A percentile compares a stretch with the other conserved stretches of the same genome.
Evolutionary conservation across 306 rosid species (phyloP).

Genomic region (Myrica gale): DNA sequence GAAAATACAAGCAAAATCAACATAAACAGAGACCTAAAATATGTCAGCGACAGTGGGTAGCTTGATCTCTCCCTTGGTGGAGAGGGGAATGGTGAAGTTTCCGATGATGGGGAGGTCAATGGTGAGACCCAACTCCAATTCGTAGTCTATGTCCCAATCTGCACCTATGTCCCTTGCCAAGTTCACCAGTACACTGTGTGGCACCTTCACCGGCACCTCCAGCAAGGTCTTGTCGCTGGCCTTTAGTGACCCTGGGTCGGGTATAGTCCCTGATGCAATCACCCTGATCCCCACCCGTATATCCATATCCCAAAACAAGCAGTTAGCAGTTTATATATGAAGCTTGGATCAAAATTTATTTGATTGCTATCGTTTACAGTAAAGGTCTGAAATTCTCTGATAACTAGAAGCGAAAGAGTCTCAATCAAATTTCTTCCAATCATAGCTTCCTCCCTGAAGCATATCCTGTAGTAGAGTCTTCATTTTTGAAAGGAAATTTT

Average conservation of each 20-base stretch:
- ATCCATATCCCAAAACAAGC: background rate
- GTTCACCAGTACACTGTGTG: constrained; percentile 59
- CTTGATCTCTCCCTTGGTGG: constrained; percentile 75
- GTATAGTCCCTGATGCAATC: constrained; percentile 65
- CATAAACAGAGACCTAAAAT: constrained; percentile 8
- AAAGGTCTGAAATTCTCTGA: too few species aligned
- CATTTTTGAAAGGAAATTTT: too few species aligned
- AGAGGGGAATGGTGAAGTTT: constrained; percentile 66
- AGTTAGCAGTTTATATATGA: too few species aligned
- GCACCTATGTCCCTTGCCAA: constrained; percentile 63
- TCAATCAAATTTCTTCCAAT: too few species aligned
- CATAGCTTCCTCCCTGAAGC: too few species aligned
- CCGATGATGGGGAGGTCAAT: constrained; percentile 79
- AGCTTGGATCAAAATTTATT: too few species aligned
- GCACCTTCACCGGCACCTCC: constrained; percentile 68
- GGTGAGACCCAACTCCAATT: constrained; percentile 52
- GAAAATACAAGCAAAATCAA: background rate
- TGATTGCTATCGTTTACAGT: too few species aligned
- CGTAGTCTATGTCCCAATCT: constrained; percentile 93
- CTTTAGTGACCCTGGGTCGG: constrained; percentile 80
- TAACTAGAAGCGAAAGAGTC: too few species aligned
- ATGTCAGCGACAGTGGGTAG: constrained; percentile 57
- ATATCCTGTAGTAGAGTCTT: too few species aligned
- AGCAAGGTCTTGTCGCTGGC: constrained; percentile 48
- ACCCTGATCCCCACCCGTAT: constrained; percentile 35